Percentiles rank a stretch among this genome's conserved stretches.
These are phyloP conservation scores for Zelonia costaricensis DNA, from an alignment of 208 protist genomes.

Conservation along the genomic window DNA sequence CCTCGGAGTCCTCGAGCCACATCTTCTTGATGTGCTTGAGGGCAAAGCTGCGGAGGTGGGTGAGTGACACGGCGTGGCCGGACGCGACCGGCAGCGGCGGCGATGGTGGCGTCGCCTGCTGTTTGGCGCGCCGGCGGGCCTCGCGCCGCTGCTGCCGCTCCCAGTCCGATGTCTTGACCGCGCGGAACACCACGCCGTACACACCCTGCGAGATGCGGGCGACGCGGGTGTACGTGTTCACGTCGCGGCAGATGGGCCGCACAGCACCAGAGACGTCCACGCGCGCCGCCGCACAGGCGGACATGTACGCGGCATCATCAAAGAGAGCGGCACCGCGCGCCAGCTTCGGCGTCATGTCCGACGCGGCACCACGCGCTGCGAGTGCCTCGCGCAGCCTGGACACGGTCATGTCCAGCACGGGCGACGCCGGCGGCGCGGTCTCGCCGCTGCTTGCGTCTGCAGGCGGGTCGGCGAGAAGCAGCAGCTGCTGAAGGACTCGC, in stretches of 20 bases:
- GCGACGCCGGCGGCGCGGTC: no score
- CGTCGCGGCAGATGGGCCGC: conserved; percentile 52
- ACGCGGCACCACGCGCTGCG: neutral
- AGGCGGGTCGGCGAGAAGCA: no score
- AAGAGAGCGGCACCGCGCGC: conserved; percentile 11
- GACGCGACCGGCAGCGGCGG: neutral
- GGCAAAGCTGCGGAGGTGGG: conserved; percentile 38
- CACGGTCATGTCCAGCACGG: conserved; percentile 7
- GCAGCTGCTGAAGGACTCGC: neutral
- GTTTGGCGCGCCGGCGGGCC: neutral
- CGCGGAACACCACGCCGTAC: conserved; percentile 84
- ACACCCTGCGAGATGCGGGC: conserved; percentile 69
- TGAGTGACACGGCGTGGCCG: no score
- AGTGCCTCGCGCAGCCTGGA: conserved; percentile 11
- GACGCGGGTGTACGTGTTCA: conserved; percentile 59
- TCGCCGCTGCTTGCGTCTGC: no score
- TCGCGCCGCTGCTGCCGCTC: conserved; percentile 4
- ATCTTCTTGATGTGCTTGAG: conserved; percentile 84
- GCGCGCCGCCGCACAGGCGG: conserved; percentile 11
- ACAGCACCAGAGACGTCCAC: conserved; percentile 39
- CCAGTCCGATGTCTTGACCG: conserved; percentile 14
- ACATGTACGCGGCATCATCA: conserved; percentile 23
- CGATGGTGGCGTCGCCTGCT: neutral
- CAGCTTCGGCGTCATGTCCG: neutral
- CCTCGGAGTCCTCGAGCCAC: conserved; percentile 71